Evolutionary conservation across 164 flowering plant genomes (phyloP).

Genomic region (Stephania japonica): DNA sequence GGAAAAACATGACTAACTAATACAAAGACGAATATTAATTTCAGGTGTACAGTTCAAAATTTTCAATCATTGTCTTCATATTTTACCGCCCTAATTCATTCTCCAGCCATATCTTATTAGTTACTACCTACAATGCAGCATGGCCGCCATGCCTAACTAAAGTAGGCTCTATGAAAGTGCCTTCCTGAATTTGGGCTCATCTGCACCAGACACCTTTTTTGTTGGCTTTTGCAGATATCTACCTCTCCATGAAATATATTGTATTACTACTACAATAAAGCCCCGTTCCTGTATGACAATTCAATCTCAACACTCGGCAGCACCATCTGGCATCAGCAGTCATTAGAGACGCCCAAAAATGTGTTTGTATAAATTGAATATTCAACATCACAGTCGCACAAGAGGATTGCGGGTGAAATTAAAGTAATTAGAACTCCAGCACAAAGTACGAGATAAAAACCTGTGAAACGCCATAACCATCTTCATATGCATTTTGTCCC

Average conservation of each 20-base stretch:
- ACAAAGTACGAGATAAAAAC: constrained; percentile 26
- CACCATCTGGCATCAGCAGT: background rate
- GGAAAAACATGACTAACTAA: background rate
- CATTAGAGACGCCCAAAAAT: background rate
- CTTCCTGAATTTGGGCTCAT: background rate
- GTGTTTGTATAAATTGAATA: background rate
- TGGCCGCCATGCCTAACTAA: background rate
- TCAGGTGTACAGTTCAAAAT: background rate
- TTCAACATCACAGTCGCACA: background rate
- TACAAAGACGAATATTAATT: background rate
- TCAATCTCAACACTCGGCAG: background rate
- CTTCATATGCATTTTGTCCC: constrained; percentile 53
- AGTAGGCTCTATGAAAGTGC: background rate
- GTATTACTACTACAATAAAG: background rate
- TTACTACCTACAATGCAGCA: background rate
- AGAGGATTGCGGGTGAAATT: background rate
- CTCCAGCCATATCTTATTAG: background rate
- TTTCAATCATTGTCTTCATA: background rate
- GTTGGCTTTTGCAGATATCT: background rate
- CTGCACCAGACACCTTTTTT: background rate
- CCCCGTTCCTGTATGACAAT: background rate
- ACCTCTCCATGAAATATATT: background rate
- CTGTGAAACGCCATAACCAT: constrained; percentile 59
- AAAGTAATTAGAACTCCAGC: background rate
- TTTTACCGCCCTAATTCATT: background rate